These are phyloP conservation scores for Chenopodium quinoa DNA, from an alignment of 148 eudicot genomes.

Conservation along the genomic window DNA sequence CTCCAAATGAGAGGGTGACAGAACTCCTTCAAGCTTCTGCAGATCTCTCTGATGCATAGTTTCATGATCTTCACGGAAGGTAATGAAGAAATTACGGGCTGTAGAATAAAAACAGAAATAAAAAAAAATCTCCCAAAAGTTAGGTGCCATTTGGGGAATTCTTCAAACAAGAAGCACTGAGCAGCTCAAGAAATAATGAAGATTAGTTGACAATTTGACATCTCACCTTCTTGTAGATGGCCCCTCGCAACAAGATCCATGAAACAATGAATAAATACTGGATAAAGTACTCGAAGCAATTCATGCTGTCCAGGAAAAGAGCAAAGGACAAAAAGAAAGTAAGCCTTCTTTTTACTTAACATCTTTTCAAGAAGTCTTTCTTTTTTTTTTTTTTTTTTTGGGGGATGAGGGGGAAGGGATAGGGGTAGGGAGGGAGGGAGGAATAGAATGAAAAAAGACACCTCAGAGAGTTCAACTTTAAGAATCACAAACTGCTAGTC, in stretches of 20 bases:
- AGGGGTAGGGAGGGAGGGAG: too few species aligned
- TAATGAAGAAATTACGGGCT: constrained; percentile 82
- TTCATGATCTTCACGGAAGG: constrained; percentile 94
- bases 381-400: neutral
- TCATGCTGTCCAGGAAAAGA: constrained; percentile 63
- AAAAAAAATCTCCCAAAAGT: neutral
- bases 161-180: neutral
- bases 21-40: constrained; percentile 94
- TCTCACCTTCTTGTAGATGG: constrained; percentile 80
- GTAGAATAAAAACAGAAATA: constrained; percentile 13
- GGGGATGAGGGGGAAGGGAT: too few species aligned
- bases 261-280: constrained; percentile 91
- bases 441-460: neutral
- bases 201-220: constrained; percentile 15
- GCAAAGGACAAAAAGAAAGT: neutral
- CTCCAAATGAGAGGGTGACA: constrained; percentile 97
- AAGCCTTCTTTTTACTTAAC: neutral
- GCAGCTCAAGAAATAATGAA: constrained; percentile 1
- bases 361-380: neutral
- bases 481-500: neutral
- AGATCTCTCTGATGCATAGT: constrained; percentile 85
- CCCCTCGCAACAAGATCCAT: constrained; percentile 99
- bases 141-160: neutral
- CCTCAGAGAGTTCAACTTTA: neutral
- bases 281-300: constrained; percentile 89